Conservation (phyloP, 2,329 filamentous ascomycete genomes). For the Cytospora leucostoma region DNA sequence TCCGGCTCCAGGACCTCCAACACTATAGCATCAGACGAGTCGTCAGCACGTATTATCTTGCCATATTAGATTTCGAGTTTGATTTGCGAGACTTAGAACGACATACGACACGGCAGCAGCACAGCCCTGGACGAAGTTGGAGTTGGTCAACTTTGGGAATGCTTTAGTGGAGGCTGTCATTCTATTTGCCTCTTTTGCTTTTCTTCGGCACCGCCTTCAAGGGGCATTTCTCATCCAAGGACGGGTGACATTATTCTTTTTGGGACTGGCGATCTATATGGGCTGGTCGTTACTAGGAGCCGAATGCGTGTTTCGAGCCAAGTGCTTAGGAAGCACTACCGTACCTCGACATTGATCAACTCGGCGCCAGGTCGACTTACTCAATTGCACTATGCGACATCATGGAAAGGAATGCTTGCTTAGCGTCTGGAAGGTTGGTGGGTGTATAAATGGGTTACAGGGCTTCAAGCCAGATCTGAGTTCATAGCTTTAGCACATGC, state of each 20-base stretch:
- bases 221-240: conserved; percentile 2
- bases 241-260: neutral
- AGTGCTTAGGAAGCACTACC: neutral
- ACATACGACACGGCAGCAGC: neutral
- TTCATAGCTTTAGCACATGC: conserved; percentile 14
- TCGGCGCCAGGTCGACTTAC: neutral
- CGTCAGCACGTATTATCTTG: neutral
- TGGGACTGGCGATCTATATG: conserved; percentile 10
- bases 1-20: neutral
- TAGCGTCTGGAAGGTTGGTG: conserved; percentile 8
- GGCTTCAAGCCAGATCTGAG: neutral
- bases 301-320: neutral
- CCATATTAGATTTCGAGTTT: neutral
- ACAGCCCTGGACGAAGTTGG: neutral
- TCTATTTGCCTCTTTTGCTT: neutral
- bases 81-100: neutral
- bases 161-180: neutral
- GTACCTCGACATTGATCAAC: neutral
- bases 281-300: neutral
- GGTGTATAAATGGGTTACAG: conserved; percentile 7
- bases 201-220: conserved; percentile 5
- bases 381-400: neutral
- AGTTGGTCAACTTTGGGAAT: neutral
- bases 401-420: conserved; percentile 3
- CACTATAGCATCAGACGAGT: neutral